Evolutionary conservation across 352 stramenopile genomes (phyloP), one percentile per base, ranked within the genome.

Genomic region (Peronospora belbahrii): DNA sequence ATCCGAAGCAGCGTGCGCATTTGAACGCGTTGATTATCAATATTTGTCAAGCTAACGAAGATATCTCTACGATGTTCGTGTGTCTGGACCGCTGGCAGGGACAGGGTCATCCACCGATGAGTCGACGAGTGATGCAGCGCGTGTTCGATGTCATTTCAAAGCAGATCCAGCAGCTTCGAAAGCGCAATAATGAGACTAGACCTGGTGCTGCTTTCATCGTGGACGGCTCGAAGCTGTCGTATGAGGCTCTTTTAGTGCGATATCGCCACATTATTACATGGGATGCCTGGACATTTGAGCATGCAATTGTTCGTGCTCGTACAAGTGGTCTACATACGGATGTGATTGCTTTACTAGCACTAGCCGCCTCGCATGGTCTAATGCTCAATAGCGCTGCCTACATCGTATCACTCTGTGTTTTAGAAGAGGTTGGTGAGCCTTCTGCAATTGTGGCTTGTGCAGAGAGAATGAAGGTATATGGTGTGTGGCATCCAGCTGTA

Each of bases 21-120:
- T 37, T 88, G 24, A 79, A 82, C 42, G 56, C 75, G 8, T 60
- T 85, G 30, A 51, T 88, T 14, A 34, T 88, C n/a, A 83, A 85
- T 36, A 58, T 85, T 15, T 88, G 75, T 32, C 68, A 82, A 31
- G 74, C 70, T 2, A 81, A 79, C 37, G 55, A 81, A 24, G 73
- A 88, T 19, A 48, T 88, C 15, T 63, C 58, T 18, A 83, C 73
- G 2, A 66, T 80, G 64, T 33, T 88, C 2, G 59, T 70, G 25
- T 78, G 70, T 23, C 42, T 88, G 14, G 70, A 88, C 32, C 68
- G 73, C 15, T 85, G 70, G 68, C 70, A 83, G 15, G 51, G 35
- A n/a, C 67, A 75, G 42, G 45, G 44, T 11, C 44, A 57, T 23
- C 45, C 41, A n/a, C 57, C 48, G 13, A 46, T 84, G 27, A 88